phyloP scores from a whole-genome alignment of 208 protist genomes.

The Leishmania tarentolae region DNA sequence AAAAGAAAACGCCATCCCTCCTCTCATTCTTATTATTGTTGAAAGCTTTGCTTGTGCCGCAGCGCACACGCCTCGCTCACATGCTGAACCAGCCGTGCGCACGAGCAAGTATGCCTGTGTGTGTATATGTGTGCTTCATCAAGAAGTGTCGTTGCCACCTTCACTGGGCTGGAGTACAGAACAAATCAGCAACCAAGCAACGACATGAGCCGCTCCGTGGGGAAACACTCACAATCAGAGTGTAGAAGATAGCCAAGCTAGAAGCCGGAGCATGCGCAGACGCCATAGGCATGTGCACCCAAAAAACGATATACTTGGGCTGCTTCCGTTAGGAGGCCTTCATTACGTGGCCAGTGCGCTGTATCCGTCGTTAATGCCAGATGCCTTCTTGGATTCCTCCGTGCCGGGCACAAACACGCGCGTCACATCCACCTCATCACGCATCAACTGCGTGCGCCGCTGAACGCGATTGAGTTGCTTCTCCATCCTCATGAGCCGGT shows the following conservation, averaged over 20 bases:
- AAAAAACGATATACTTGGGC: neutral
- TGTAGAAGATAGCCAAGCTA: neutral
- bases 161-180: neutral
- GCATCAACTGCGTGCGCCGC: constrained; percentile 69
- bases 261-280: neutral
- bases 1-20: neutral
- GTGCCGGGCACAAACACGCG: constrained; percentile 60
- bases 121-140: neutral
- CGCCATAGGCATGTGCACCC: neutral
- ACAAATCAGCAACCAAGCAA: neutral
- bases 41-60: neutral
- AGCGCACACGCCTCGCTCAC: neutral
- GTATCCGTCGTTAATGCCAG: constrained; percentile 44
- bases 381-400: constrained; percentile 52
- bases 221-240: neutral
- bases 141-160: neutral
- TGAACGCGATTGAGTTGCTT: constrained; percentile 52
- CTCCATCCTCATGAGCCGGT: constrained; percentile 80
- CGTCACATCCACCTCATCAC: constrained; percentile 62
- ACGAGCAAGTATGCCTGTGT: neutral
- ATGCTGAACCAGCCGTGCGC: neutral
- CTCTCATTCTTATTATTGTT: too few species aligned
- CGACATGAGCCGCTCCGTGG: neutral
- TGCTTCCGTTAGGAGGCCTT: neutral
- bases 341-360: constrained; percentile 18